Base-by-base conservation (phyloP, 768 basidiomycete species). In the Dentipellis fragilis region DNA sequence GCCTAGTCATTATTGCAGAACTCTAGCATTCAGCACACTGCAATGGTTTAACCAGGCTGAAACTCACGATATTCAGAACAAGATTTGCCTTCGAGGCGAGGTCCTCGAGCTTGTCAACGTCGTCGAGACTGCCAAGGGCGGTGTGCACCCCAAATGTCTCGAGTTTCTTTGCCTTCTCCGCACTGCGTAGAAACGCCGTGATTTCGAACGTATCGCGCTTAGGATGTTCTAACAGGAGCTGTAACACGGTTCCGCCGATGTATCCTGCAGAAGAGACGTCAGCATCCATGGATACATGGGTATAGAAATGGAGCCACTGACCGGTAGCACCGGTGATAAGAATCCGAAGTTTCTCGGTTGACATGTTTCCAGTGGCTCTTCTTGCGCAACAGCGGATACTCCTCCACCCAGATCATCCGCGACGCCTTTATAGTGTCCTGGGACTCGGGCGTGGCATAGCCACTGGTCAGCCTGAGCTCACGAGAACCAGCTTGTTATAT, bases 301-400 rank as follows among this genome's bases (percentile, higher is more conserved):
- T 29, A 6, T 29, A 29, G 29, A 29, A 29, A 29, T 6, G 3
- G 10, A 36, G 10, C 10, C 36, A 21, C 52, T 10, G 42, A 58
- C 59, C 59, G 0, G 59, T 60, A 35, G 59, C 59, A 29, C 59
- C 59, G 11, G 59, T 52, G 34, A 56, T 17, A 36, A 60, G 38
- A 48, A 60, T 58, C 5, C 55, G 46, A 8, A 49, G 58, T 35
- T 58, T 60, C n/a, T 51, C 17, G 35, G 48, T 12, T 47, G 58
- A 29, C 29, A 29, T 29, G 29, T 29, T 29, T 29, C 3, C 29
- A 6, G 29, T 29, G 29, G 29, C 29, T 6, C 6, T 29, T 29
- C 29, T 29, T 6, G 29, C 3, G 29, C 3, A 6, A 6, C 6
- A 29, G 29, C 29, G 29, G 29, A 29, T 29, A 6, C 29, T 29